Base-by-base conservation (phyloP, 1,139 yeast species). In the Kurtzmaniella quercitrusa region DNA sequence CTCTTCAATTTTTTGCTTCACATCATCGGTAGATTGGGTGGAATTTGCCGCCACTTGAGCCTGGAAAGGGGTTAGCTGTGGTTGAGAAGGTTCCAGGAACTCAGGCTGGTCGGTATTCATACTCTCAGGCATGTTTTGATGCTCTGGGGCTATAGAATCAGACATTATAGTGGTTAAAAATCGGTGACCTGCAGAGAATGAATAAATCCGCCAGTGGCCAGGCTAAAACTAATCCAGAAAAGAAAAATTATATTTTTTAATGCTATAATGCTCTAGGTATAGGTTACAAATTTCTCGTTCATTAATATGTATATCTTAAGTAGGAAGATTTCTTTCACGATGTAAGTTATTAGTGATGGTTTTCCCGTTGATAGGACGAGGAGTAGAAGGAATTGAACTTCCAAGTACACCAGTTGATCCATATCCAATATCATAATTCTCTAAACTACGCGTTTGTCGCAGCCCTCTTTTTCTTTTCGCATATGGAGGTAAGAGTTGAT, bases 301-400 rank as follows among this genome's bases (percentile, higher is more conserved):
- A 23, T 23, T 23, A 10, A 23, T 23, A n/a, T n/a, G n/a, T n/a
- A n/a, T n/a, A n/a, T n/a, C n/a, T n/a, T n/a, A n/a, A n/a, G n/a
- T n/a, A n/a, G 76, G 76, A 17, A 70, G 54, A 47, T 70, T 65
- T 40, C 75, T 53, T 7, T 63, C 66, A 39, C 75, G 55, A 44
- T 60, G 59, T 37, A 70, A 57, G 3, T 60, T 57, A 25, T 52
- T 55, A 25, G 58, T 48, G 2, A 62, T 46, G 31, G 56, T 56
- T 29, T 47, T 53, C 16, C 57, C 52, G 23, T 43, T 55, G 57
- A 39, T 67, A 66, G 36, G 70, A 57, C 34, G 59, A 52, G 51
- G 43, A 2, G 37, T 48, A 10, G 44, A 37, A 12, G 41, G 39
- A 7, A 41, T 11, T 7, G 37, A 27, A 8, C 23, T 31, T 5